Evolutionary conservation across 176 grass and related monocot species (phyloP).

Genomic region (Bonia amplexicaulis): DNA sequence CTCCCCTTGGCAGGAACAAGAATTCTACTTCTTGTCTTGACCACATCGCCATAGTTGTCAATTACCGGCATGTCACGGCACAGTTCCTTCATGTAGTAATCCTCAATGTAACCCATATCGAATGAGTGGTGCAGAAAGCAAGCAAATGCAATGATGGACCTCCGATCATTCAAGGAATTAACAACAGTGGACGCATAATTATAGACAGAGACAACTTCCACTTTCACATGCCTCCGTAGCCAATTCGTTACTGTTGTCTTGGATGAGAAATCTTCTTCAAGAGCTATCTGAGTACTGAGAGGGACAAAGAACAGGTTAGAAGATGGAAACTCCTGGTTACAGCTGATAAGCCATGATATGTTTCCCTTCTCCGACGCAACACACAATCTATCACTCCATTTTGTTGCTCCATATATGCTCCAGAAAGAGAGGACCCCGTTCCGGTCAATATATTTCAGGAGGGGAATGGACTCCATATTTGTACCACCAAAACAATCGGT

Average conservation of each 20-base stretch:
- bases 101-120: not conserved
- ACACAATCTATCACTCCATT: slow-evolving; percentile 22
- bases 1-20: slow-evolving; percentile 65
- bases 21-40: slow-evolving; percentile 16
- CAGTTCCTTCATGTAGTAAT: not conserved
- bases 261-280: not conserved
- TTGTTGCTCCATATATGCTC: slow-evolving; percentile 28
- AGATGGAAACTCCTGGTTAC: slow-evolving; percentile 51
- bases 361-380: slow-evolving; percentile 28
- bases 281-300: slow-evolving; percentile 18
- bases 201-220: slow-evolving; percentile 38
- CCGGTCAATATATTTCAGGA: slow-evolving; percentile 49
- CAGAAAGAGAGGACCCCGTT: slow-evolving; percentile 30
- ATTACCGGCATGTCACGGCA: slow-evolving; percentile 29
- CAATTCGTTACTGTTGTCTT: slow-evolving; percentile 22
- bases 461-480: slow-evolving; percentile 44
- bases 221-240: slow-evolving; percentile 28
- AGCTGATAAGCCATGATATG: slow-evolving; percentile 53
- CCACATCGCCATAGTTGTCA: slow-evolving; percentile 36
- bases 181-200: slow-evolving; percentile 22
- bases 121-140: slow-evolving; percentile 62
- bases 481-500: not conserved
- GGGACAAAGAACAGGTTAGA: slow-evolving; percentile 38
- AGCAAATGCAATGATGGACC: slow-evolving; percentile 35
- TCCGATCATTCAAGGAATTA: slow-evolving; percentile 17